These are phyloP conservation scores for Plasmodium knowlesi DNA, from an alignment of 169 alveolate species.

Conservation along the genomic window DNA sequence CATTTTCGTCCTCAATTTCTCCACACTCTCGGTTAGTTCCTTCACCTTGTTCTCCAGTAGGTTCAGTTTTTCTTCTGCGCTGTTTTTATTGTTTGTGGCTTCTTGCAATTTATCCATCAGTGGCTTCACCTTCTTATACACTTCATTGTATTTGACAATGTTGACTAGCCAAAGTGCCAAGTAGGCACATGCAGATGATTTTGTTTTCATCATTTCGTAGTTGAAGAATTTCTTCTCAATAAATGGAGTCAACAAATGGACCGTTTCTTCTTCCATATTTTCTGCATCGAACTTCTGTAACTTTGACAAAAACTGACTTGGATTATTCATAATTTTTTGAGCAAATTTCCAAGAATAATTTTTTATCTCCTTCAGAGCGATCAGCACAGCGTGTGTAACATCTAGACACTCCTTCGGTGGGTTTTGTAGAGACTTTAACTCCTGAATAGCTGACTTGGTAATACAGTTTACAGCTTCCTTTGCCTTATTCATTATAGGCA, in stretches of 20 bases:
- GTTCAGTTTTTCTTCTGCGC: constrained; percentile 93
- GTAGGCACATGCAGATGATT: constrained; percentile 95
- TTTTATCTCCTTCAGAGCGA: constrained; percentile 93
- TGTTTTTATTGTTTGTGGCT: constrained; percentile 91
- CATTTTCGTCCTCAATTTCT: constrained; percentile 88
- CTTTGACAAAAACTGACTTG: constrained; percentile 92
- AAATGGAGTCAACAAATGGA: constrained; percentile 90
- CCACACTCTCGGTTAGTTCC: constrained; percentile 88
- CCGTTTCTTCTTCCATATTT: constrained; percentile 93
- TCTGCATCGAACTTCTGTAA: constrained; percentile 92
- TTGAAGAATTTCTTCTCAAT: constrained; percentile 92
- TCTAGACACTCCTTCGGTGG: constrained; percentile 95
- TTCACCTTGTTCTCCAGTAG: constrained; percentile 91
- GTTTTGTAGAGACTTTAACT: constrained; percentile 93
- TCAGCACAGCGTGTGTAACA: constrained; percentile 93
- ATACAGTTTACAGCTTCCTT: constrained; percentile 95
- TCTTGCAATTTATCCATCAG: constrained; percentile 92
- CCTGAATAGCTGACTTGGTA: constrained; percentile 93
- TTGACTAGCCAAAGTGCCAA: constrained; percentile 95
- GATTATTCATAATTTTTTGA: constrained; percentile 94
- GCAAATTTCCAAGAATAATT: constrained; percentile 94
- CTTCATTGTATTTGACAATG: constrained; percentile 93
- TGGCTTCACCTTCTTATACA: constrained; percentile 95
- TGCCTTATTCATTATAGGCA: constrained; percentile 96
- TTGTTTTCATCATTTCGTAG: constrained; percentile 93